Base-by-base conservation (phyloP, 2,329 filamentous ascomycete genomes). In the Bipolaris zeicola region DNA sequence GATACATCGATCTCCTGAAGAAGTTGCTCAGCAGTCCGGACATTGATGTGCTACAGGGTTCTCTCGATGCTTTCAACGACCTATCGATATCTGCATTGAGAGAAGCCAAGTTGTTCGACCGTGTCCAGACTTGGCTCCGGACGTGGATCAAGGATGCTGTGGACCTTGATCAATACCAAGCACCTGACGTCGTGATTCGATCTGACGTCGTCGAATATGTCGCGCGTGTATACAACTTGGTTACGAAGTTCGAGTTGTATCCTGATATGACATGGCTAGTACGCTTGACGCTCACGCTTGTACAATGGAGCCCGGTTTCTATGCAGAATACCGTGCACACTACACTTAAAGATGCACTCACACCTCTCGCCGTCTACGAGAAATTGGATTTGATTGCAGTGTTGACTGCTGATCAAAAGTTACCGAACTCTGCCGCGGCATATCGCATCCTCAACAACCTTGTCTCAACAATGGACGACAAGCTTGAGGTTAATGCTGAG, bases 11-110 rank as follows among this genome's bases (percentile, higher is more conserved):
- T 4, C 52, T 70, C 13, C 51, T 75, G 5, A 63, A 63, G 26
- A 50, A 61, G 36, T 66, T 62, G 14, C 57, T 73, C 5, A 58
- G 65, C 16, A 58, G 58, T 18, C 44, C 51, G 2, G 56, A 58
- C 3, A 47, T 47, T 8, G 43, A 55, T 6, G 44, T 57, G 1
- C 52, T 61, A 5, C 59, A 68, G 13, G 52, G 66, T 4, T 55
- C 70, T 3, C 41, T 75, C 14, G 68, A 69, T 37, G 69, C 73
- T 4, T 68, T 73, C 48, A 68, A 68, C 18, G 68, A 72, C 11
- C 26, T 74, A 14, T 60, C 69, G 1, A 47, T 54, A 3, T 26
- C 61, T 26, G 31, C 57, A 5, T 52, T 75, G 41, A 57, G 55
- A 24, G 58, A 66, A 31, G 44, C 64, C 13, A 64, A 61, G 7